A percentile compares a stretch with the other conserved stretches of the same genome.
These are phyloP conservation scores for Hyphopichia burtonii DNA, from an alignment of 1,139 yeast genomes.

Conservation along the genomic window DNA sequence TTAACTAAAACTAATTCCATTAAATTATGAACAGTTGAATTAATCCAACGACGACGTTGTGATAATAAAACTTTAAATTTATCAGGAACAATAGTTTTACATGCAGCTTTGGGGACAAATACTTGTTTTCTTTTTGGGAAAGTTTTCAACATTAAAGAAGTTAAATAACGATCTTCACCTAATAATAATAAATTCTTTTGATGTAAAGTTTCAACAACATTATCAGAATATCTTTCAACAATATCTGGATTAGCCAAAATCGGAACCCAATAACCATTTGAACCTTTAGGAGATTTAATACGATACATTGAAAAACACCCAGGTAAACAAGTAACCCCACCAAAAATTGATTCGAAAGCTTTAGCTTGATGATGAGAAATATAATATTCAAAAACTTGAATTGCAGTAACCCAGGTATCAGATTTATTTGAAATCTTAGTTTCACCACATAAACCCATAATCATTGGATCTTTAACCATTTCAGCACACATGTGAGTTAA, in stretches of 20 bases:
- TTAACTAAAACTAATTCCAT: conserved; percentile 86
- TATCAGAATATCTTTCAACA: conserved; percentile 91
- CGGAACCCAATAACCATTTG: conserved; percentile 95
- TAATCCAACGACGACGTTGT: conserved; percentile 98
- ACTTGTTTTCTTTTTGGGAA: conserved; percentile 92
- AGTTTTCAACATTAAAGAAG: conserved; percentile 87
- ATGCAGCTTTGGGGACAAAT: conserved; percentile 94
- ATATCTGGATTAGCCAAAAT: conserved; percentile 94
- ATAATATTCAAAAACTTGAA: conserved; percentile 94
- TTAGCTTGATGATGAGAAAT: conserved; percentile 96
- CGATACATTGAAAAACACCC: conserved; percentile 98
- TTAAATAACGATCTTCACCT: conserved; percentile 90
- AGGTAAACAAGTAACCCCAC: conserved; percentile 96
- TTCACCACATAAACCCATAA: conserved; percentile 98
- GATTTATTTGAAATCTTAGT: conserved; percentile 89
- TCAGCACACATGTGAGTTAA: conserved; percentile 91
- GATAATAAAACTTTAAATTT: conserved; percentile 78
- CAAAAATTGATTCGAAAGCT: conserved; percentile 94
- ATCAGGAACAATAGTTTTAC: conserved; percentile 91
- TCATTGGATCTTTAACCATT: conserved; percentile 83
- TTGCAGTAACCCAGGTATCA: conserved; percentile 88
- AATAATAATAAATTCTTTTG: conserved; percentile 81
- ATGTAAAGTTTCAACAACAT: conserved; percentile 84
- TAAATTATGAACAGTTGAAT: conserved; percentile 93
- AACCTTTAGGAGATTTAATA: conserved; percentile 88